Evolutionary conservation across 2,329 filamentous ascomycete genomes (phyloP).

Genomic region (Venturia oleaginea): DNA sequence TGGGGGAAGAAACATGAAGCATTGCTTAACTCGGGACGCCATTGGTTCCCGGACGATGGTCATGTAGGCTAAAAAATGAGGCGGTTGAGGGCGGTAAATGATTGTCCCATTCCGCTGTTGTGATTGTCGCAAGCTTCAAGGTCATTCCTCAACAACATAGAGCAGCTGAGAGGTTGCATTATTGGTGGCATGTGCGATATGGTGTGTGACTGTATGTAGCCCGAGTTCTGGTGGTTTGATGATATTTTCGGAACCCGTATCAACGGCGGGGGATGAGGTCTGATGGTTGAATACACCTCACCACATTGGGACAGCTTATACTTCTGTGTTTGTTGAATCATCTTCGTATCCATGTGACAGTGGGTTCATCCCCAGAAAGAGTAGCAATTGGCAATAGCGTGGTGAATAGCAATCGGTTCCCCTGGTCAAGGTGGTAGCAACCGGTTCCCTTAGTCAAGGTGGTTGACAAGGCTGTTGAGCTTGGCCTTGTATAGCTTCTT

Average conservation of each 20-base stretch:
- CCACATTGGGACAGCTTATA: no score
- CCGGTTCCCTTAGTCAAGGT: background rate
- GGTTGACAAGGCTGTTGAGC: constrained; percentile 6
- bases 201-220: no score
- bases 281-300: no score
- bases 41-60: background rate
- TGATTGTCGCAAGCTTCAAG: no score
- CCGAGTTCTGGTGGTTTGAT: no score
- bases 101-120: background rate
- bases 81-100: constrained; percentile 2
- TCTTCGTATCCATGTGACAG: no score
- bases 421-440: background rate
- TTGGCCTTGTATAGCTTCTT: background rate
- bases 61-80: background rate
- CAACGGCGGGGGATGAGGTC: no score
- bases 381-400: no score
- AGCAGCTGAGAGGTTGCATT: no score
- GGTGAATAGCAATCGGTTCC: background rate
- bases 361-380: no score
- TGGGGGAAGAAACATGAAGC: background rate
- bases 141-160: background rate
- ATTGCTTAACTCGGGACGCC: background rate
- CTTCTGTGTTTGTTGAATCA: no score
- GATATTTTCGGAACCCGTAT: no score
- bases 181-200: background rate